Evolutionary conservation across 441 rosid species (phyloP), one percentile per base, ranked within the genome.

Genomic region (Pelargonium citronellum): DNA sequence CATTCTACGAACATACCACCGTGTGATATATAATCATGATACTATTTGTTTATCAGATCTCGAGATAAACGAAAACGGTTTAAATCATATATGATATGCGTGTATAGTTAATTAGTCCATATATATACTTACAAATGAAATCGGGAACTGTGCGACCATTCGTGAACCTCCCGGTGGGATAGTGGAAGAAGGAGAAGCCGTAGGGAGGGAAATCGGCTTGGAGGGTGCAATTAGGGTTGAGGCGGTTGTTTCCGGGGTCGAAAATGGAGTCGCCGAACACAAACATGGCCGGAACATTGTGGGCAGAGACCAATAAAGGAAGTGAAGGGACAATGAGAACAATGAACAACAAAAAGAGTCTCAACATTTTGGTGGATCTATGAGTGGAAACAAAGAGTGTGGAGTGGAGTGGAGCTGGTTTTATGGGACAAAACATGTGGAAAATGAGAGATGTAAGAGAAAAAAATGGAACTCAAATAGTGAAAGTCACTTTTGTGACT

Each of bases 141-240:
- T 90, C 96, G 1, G 77, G 83, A 2, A 85, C 85, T 0, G 84
- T 86, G 73, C 89, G 82, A 69, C 87, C 94, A 58, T 88, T 84
- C 24, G 94, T 88, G 82, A 90, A 90, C 74, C 93, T 82, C 4
- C 93, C 93, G 20, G 89, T 88, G 6, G 87, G 89, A 24, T 30
- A 80, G 75, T 77, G 83, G 69, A 85, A 84, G 75, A 86, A 88
- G 7, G 76, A 75, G 9, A 90, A 80, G 5, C 87, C 89, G 10
- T 87, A 86, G 67, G 91, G 92, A 13, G 86, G 80, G 55, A 83
- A 90, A 81, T 87, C 84, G 10, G 90, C 92, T 73, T 82, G 89
- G 15, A 82, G 91, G 15, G 81, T 76, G 69, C 92, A 88, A 60
- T 84, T 87, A 67, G 81, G 74, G 78, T 77, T 85, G 69, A 81